These are phyloP conservation scores for Mycena haematopus DNA, from an alignment of 768 basidiomycete species.

Conservation along the genomic window DNA sequence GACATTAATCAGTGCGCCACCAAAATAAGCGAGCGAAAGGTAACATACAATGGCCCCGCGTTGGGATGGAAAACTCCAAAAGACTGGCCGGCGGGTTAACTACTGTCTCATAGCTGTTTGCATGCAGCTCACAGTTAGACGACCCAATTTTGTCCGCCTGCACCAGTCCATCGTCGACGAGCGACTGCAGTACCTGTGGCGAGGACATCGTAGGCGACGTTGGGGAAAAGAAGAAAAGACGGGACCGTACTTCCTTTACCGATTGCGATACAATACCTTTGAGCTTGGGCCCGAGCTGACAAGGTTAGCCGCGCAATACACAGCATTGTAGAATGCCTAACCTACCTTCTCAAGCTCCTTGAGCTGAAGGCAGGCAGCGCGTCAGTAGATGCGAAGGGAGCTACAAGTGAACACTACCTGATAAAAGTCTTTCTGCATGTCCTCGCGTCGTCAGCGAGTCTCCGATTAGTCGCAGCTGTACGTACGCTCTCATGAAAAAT, in stretches of 20 bases:
- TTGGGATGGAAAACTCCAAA: constrained; percentile 95
- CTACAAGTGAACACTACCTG: constrained; percentile 48
- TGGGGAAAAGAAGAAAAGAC: no score
- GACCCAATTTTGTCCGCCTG: constrained; percentile 93
- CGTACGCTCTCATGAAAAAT: constrained; percentile 91
- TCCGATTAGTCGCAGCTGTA: background rate
- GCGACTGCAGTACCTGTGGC: constrained; percentile 81
- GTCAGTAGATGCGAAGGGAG: background rate
- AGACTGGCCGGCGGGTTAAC: constrained; percentile 58
- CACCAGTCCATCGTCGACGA: constrained; percentile 88
- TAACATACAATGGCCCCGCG: constrained; percentile 70
- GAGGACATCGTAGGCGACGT: no score
- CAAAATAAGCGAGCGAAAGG: background rate
- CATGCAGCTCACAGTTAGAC: constrained; percentile 76
- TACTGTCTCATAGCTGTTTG: constrained; percentile 17
- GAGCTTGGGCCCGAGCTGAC: constrained; percentile 72
- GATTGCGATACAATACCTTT: constrained; percentile 94
- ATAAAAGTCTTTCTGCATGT: constrained; percentile 79
- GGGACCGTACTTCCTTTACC: no score
- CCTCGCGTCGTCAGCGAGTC: background rate
- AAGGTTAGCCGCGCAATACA: background rate
- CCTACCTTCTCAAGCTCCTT: constrained; percentile 86
- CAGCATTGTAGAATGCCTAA: background rate
- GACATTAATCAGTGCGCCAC: constrained; percentile 6
- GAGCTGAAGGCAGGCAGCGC: constrained; percentile 50